Evolutionary conservation across 2,329 filamentous ascomycete genomes (phyloP), one percentile per base, ranked within the genome.

Genomic region (Parasarocladium wereldwijsianum): DNA sequence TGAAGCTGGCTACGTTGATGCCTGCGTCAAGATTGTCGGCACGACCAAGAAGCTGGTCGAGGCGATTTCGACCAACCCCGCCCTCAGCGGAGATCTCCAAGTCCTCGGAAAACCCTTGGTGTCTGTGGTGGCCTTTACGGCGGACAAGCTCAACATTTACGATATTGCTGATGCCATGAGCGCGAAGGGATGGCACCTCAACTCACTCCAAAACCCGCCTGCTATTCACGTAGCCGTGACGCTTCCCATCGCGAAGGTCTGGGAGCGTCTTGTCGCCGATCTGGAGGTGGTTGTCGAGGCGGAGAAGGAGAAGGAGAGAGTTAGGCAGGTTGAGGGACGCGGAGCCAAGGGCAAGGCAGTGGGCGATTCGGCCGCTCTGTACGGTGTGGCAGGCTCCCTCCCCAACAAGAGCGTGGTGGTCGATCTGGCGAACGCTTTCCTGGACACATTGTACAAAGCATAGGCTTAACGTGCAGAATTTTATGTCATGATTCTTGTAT

Each of bases 181-280:
- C 9, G 60, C 58, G 1, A 78, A 76, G 46, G 87, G 90, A 3
- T 98, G 90, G 90, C 90, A 98, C 57, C 64, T 98, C 35, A 98
- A 96, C 47, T 83, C 86, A 3, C 66, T 98, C 38, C 90, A 98
- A 57, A 77, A 73, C 44, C 90, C 90, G 3, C 76, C 90, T 0
- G 90, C 85, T 13, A 84, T 98, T 32, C 90, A 98, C 52, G 73
- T 96, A 22, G 90, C 90, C 9, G 85, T 96, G 22, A 98, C 90
- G 1, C 54, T 93, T 42, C 87, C 87, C 11, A 81, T 92, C 27
- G 74, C 76, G 14, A 76, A 76, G 43, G 83, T 78, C 3, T 81
- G 82, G 49, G 85, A 96, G 46, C 68, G 70, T 46, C 63, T 98
- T 32, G 66, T 90, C 29, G 55, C 58, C 7, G 90, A 98, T 50